These are phyloP conservation scores for Kentomonas sorsogonicus DNA, from an alignment of 208 protist genomes.

Conservation along the genomic window DNA sequence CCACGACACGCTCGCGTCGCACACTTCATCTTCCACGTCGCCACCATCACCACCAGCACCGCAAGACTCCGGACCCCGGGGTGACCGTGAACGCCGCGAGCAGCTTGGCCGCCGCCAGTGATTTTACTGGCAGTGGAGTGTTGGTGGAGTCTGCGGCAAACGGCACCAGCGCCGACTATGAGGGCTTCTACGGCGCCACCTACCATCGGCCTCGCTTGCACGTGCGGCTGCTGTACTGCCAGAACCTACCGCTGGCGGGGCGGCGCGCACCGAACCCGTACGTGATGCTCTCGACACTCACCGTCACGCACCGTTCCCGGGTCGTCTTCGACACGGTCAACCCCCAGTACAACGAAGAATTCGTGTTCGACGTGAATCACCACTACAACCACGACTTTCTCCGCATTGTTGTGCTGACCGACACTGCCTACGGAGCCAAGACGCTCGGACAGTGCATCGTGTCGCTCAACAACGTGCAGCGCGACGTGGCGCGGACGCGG, in stretches of 20 bases:
- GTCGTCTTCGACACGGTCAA: constrained; percentile 46
- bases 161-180: neutral
- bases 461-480: constrained; percentile 70
- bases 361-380: constrained; percentile 44
- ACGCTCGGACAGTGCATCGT: constrained; percentile 72
- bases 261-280: constrained; percentile 55
- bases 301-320: constrained; percentile 47
- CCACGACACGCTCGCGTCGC: too few species aligned
- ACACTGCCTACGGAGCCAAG: constrained; percentile 72
- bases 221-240: constrained; percentile 66
- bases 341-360: constrained; percentile 66
- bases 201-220: constrained; percentile 14
- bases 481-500: constrained; percentile 46
- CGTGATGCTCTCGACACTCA: constrained; percentile 66
- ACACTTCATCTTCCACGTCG: too few species aligned
- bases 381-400: too few species aligned
- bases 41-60: too few species aligned
- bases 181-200: neutral
- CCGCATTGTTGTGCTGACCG: constrained; percentile 64
- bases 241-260: constrained; percentile 31
- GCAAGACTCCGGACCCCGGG: too few species aligned
- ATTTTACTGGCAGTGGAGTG: neutral
- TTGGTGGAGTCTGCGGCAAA: neutral
- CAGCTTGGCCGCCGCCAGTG: too few species aligned
- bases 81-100: too few species aligned